phyloP scores from a whole-genome alignment of 345 rosid species.

The Balakata baccata region DNA sequence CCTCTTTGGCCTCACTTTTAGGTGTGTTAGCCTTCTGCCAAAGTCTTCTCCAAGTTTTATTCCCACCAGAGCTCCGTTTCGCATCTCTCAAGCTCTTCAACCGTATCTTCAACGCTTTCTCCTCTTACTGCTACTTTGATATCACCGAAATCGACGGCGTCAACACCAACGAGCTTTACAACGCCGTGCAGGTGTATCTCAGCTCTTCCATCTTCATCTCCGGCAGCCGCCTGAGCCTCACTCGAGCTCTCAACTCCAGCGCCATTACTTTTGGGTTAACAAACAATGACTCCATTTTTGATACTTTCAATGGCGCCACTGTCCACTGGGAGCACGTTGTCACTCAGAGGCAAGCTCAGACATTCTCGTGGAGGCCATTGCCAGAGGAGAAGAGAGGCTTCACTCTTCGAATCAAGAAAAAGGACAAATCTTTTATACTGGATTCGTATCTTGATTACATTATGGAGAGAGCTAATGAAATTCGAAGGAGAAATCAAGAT shows the following conservation, averaged over 20 bases:
- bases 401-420: conserved; percentile 67
- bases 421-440: conserved; percentile 56
- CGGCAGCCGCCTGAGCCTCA: conserved; percentile 78
- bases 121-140: conserved; percentile 76
- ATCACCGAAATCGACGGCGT: conserved; percentile 94
- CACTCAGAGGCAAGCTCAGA: conserved; percentile 68
- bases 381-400: conserved; percentile 98
- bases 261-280: conserved; percentile 85
- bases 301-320: conserved; percentile 50
- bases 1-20: conserved; percentile 68
- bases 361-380: conserved; percentile 80
- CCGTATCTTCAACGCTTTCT: conserved; percentile 52
- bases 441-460: conserved; percentile 68
- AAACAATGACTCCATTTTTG: conserved; percentile 73
- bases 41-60: conserved; percentile 56
- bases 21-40: conserved; percentile 89
- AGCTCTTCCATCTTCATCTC: conserved; percentile 67
- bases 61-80: conserved; percentile 88
- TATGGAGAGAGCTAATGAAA: conserved; percentile 74
- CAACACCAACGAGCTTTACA: conserved; percentile 96
- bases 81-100: conserved; percentile 56
- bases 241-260: conserved; percentile 81
- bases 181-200: conserved; percentile 95
- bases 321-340: conserved; percentile 94
- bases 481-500: conserved; percentile 67